Evolutionary conservation across 176 grass and related monocot species (phyloP).

Genomic region (Triticum timopheevii): DNA sequence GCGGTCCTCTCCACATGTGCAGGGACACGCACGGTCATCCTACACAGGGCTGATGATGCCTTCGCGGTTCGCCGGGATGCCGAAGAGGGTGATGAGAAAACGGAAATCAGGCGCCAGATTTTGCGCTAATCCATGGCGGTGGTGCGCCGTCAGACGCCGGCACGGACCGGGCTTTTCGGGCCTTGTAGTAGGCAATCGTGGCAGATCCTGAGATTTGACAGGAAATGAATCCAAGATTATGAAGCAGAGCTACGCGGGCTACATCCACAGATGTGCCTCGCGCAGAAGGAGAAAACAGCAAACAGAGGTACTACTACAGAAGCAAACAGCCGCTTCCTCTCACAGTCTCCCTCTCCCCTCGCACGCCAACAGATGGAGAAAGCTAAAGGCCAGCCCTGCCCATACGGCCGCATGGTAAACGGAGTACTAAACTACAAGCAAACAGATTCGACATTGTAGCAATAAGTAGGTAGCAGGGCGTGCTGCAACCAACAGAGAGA

Average conservation of each 20-base stretch:
- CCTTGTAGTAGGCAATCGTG: neutral
- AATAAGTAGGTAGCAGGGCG: neutral
- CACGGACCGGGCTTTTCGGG: neutral
- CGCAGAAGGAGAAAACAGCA: neutral
- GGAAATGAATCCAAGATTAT: conserved; percentile 6
- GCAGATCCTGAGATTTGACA: conserved; percentile 25
- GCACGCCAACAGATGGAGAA: no score
- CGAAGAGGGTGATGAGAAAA: neutral
- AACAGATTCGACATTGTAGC: no score
- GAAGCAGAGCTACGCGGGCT: neutral
- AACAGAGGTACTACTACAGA: neutral
- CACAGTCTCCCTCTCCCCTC: no score
- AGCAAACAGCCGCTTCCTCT: neutral
- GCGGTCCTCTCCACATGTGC: neutral
- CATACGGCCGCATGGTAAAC: no score
- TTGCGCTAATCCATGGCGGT: neutral
- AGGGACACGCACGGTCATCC: neutral
- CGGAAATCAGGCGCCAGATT: conserved; percentile 3
- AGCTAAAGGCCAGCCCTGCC: no score
- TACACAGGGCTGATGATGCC: neutral
- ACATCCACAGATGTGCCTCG: neutral
- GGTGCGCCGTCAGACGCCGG: conserved; percentile 1
- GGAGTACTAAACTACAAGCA: no score
- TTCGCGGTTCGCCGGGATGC: neutral
- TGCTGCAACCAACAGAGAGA: conserved; percentile 3